Evolutionary conservation across 371 early-diverging fungal species (phyloP).

Genomic region (Blastocladiella emersonii): DNA sequence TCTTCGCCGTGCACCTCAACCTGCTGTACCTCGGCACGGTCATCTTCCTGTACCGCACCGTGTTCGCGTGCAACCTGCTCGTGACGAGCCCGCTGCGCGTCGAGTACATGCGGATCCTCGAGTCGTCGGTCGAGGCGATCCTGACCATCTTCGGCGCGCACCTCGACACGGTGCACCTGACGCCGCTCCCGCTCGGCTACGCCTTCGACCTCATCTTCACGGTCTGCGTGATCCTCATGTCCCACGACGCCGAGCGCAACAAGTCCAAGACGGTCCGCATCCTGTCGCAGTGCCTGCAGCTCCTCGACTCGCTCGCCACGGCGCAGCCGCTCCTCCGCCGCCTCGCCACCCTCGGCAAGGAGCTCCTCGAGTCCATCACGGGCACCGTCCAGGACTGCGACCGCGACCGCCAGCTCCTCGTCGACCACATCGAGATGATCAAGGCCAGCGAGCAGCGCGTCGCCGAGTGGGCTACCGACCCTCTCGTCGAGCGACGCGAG

Average conservation of each 20-base stretch:
- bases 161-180: not conserved
- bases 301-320: not conserved
- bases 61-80: not conserved
- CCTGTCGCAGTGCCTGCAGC: not conserved
- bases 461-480: not conserved
- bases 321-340: not conserved
- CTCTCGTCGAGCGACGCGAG: not conserved
- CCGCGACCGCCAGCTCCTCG: not conserved
- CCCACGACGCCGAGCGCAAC: not conserved
- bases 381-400: not conserved
- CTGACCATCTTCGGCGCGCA: not conserved
- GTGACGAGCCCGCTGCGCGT: not conserved
- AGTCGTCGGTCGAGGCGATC: not conserved
- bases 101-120: slow-evolving; percentile 1
- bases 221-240: not conserved
- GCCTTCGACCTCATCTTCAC: not conserved
- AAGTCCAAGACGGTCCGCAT: not conserved
- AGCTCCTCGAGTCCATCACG: not conserved
- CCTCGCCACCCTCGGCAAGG: not conserved
- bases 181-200: slow-evolving; percentile 1
- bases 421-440: not conserved
- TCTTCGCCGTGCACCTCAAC: not conserved
- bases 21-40: slow-evolving; percentile 1
- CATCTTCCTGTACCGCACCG: not conserved
- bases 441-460: not conserved